Conservation (phyloP, 345 rosid species). For the Arabidopsis thaliana region DNA sequence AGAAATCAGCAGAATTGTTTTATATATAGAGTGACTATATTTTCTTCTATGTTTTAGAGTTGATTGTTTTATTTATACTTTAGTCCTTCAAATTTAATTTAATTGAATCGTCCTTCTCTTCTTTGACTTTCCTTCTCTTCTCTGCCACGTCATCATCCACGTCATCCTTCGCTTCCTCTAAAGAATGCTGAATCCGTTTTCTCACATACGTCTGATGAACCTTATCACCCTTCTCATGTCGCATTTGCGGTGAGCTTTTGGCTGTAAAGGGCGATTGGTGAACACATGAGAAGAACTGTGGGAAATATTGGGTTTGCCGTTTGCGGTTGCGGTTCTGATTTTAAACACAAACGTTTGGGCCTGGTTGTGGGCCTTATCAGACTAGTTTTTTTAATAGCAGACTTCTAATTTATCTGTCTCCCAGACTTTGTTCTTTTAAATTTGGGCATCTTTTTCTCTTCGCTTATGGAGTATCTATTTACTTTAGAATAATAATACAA, state of each 20-base stretch:
- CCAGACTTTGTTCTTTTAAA: slow-evolving; percentile 21
- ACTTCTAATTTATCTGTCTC: slow-evolving; percentile 34
- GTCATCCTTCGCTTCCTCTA: too few species aligned
- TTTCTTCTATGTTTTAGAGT: too few species aligned
- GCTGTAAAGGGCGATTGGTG: slow-evolving; percentile 96
- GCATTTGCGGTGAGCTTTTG: slow-evolving; percentile 74
- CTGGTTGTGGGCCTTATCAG: slow-evolving; percentile 63
- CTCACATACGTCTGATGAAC: too few species aligned
- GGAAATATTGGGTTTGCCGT: slow-evolving; percentile 73
- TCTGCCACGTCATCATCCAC: too few species aligned
- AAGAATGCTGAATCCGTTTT: too few species aligned
- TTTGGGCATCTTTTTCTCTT: neutral
- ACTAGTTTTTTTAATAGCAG: slow-evolving; percentile 33
- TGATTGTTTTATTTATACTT: too few species aligned
- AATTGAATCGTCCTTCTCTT: too few species aligned
- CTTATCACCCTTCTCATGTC: slow-evolving; percentile 57
- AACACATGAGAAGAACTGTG: slow-evolving; percentile 89
- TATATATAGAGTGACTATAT: too few species aligned
- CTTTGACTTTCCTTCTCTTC: too few species aligned
- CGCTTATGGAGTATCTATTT: neutral
- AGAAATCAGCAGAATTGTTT: too few species aligned
- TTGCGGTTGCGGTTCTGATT: slow-evolving; percentile 83
- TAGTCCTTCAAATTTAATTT: too few species aligned
- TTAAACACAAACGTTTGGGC: slow-evolving; percentile 89
- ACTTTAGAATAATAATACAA: neutral